Evolutionary conservation across 1,139 yeast genomes (phyloP), one percentile per base, ranked within the genome.

Genomic region (Geotrichum macrosporum): DNA sequence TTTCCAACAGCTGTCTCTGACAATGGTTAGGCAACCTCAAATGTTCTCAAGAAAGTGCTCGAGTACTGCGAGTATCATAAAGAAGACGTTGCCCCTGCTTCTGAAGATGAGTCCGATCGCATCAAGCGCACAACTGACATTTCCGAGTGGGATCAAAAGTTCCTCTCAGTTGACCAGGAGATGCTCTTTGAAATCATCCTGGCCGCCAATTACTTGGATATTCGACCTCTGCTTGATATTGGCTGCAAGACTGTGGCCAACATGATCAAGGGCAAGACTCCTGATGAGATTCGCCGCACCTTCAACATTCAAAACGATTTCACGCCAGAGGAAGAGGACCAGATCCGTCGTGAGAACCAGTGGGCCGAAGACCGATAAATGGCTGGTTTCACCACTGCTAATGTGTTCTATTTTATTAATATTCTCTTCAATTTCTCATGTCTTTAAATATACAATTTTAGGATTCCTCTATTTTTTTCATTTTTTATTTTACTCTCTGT

Each of bases 11-110:
- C 27, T 24, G 27, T 10, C 27, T 6, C 27, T 24, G 10, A 24
- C 10, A 6, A 24, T 24, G 6, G n/a, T 10, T 24, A 63, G 58
- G 68, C 66, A 30, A 65, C 71, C 41, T 65, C 75, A 37, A 70
- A 86, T 22, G 97, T 92, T 22, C 76, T 94, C 68, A 80, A 85
- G 64, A 89, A 89, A 65, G 94, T 94, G 15, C 74, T 94, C 50
- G 96, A 92, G 66, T 94, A 96, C 95, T 92, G 97, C 65, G 95
- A 87, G 64, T 94, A 92, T 66, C 97, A 94, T 72, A 84, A 82
- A 67, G 86, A 86, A 63, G 84, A 92, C 38, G 76, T 76, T 24
- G 83, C 84, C 18, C 43, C 47, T 18, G 41, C 48, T n/a, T 35
- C 46, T 20, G 53, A 47, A 24, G 50, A 50, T 21, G 44, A 44